Evolutionary conservation across 2,329 filamentous ascomycete species (phyloP).

Genomic region (Westerdykella aurantiaca): DNA sequence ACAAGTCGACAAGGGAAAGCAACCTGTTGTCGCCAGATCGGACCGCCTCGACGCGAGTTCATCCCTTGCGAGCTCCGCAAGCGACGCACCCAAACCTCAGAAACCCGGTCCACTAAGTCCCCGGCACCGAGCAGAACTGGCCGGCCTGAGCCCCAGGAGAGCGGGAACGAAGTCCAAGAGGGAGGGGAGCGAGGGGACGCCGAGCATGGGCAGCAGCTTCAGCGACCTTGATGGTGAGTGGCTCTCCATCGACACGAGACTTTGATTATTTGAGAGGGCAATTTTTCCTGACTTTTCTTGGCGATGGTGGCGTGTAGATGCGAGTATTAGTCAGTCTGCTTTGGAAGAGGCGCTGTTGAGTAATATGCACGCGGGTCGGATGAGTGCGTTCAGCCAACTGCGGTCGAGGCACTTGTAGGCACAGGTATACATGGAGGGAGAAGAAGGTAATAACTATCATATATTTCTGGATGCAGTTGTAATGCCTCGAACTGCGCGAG

Average conservation of each 20-base stretch:
- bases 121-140: conserved; percentile 54
- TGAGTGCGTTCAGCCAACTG: conserved; percentile 64
- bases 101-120: conserved; percentile 40
- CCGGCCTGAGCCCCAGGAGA: conserved; percentile 50
- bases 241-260: not conserved
- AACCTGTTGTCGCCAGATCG: not conserved
- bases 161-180: conserved; percentile 13
- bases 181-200: conserved; percentile 33
- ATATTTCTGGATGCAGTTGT: too few species aligned
- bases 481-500: too few species aligned
- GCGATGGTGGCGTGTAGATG: conserved; percentile 44
- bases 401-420: conserved; percentile 53
- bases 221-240: conserved; percentile 70
- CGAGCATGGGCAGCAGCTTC: conserved; percentile 64
- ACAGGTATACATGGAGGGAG: not conserved
- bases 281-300: not conserved
- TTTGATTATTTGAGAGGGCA: not conserved
- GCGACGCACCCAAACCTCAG: conserved; percentile 19
- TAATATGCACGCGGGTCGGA: conserved; percentile 61
- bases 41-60: conserved; percentile 32
- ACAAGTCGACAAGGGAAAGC: not conserved
- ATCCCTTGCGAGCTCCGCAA: conserved; percentile 50
- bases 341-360: conserved; percentile 72
- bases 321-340: conserved; percentile 73
- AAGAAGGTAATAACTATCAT: too few species aligned